These are phyloP conservation scores for Psophocarpus tetragonolobus DNA, from an alignment of 306 rosid species.

Conservation along the genomic window DNA sequence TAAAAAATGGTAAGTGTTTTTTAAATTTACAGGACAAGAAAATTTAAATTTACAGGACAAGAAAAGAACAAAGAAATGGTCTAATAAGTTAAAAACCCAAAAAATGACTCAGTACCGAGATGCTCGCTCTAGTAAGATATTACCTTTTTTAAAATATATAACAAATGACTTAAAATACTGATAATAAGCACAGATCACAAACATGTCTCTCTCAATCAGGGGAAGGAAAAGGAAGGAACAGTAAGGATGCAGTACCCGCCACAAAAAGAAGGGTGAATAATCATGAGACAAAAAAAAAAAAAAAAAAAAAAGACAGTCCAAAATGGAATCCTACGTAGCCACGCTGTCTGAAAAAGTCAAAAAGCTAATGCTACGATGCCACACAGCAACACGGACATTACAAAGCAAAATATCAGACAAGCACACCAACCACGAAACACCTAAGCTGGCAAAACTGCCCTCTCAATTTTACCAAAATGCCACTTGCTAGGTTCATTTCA, in stretches of 20 bases:
- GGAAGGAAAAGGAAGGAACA: not conserved
- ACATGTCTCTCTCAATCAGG: not conserved
- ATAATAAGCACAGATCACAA: constrained; percentile 1
- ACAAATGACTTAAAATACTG: too few species aligned
- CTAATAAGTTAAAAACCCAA: too few species aligned
- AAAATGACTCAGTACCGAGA: too few species aligned
- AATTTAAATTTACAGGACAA: too few species aligned
- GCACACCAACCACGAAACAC: constrained; percentile 27
- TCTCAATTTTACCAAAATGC: constrained; percentile 25
- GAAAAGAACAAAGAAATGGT: too few species aligned
- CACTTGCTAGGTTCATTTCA: not conserved
- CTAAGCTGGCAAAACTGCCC: constrained; percentile 28
- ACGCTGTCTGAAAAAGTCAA: constrained; percentile 37
- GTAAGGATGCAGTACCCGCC: constrained; percentile 12
- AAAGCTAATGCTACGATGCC: constrained; percentile 45
- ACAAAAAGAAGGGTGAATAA: constrained; percentile 36
- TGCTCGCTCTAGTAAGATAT: too few species aligned
- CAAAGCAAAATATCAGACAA: constrained; percentile 19
- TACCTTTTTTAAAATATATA: too few species aligned
- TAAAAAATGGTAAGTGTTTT: too few species aligned
- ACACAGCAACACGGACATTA: constrained; percentile 29
- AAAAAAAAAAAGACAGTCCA: constrained; percentile 34
- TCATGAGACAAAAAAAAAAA: constrained; percentile 30
- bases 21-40: too few species aligned
- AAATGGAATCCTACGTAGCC: constrained; percentile 46